Evolutionary conservation across 805 yeast species (phyloP).

Genomic region (Millerozyma miso): DNA sequence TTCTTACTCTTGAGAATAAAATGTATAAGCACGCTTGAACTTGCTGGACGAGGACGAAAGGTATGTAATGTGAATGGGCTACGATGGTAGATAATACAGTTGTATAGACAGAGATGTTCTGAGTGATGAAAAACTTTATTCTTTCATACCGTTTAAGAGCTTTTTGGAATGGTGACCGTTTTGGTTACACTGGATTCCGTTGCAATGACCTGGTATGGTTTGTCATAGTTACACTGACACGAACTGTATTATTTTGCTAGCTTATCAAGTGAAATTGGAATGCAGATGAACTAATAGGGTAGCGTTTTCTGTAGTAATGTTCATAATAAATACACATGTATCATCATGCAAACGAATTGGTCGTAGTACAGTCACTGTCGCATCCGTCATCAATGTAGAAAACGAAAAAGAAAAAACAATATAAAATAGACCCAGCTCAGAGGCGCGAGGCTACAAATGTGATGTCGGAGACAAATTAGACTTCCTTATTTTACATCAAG

Average conservation of each 20-base stretch:
- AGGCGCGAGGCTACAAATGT: no score
- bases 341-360: no score
- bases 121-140: conserved; percentile 35
- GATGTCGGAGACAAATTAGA: conserved; percentile 1
- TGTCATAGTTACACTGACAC: conserved; percentile 88
- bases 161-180: conserved; percentile 41
- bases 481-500: conserved; percentile 17
- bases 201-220: conserved; percentile 61
- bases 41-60: neutral
- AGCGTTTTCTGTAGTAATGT: neutral
- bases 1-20: no score
- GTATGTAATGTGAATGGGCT: neutral
- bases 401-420: no score
- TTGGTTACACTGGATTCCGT: conserved; percentile 44
- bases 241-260: neutral
- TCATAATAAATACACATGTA: no score
- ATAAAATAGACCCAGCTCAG: no score
- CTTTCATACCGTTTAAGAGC: conserved; percentile 36
- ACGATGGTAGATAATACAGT: neutral
- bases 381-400: no score
- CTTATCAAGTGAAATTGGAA: neutral
- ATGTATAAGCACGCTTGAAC: no score
- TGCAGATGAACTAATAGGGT: neutral
- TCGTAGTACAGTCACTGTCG: no score
- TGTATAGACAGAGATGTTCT: conserved; percentile 1